Base-by-base conservation (phyloP, 139 green algal genomes). In the Chlamydomonas sp. region DNA sequence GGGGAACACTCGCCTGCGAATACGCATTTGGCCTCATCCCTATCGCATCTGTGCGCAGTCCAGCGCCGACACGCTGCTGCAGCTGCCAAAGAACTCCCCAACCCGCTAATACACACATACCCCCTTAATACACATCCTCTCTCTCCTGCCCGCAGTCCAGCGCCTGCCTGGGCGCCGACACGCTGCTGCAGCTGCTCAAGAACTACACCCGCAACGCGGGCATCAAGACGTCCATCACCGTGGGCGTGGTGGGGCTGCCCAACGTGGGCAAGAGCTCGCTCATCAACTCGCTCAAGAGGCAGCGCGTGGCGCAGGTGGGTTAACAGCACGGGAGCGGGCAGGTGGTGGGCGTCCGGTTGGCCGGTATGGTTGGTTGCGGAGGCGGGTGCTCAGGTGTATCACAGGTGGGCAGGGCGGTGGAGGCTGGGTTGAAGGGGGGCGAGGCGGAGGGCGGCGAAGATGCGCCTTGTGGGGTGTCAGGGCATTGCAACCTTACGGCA, bases 251-350 rank as follows among this genome's bases (percentile, higher is more conserved):
- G 69, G 98, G 98, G 6, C 94, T 99, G 83, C 98, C 98, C 49
- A 99, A 99, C 88, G 98, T 99, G 63, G 98, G 98, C 89, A 99
- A 99, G 93, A 96, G 89, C 10, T 98, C 94, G 1, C 88, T 99
- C 61, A 99, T 99, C 93, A 99, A 99, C 95, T 97, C 93, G 59
- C 91, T 99, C 16, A 99, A 99, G 95, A 92, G 98, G 18, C 87
- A 92, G 17, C 90, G 95, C 12, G 97, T 97, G 64, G 97, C 96
- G 62, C 94, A 96, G 78, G 95, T 96, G 77, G 64, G 95, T 31
- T 14, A 3, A n/a, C 71, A n/a, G 71, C 2, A 0, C 8, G 14
- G 67, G 67, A 73, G 60, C 5, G 72, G 20, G 20, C 4, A 5
- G 20, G n/a, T n/a, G 1, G 63, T 7, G 63, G 8, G 78, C 61